A percentile compares a stretch with the other conserved stretches of the same genome.
Conservation (phyloP, 306 rosid species). For the Cicer arietinum region DNA sequence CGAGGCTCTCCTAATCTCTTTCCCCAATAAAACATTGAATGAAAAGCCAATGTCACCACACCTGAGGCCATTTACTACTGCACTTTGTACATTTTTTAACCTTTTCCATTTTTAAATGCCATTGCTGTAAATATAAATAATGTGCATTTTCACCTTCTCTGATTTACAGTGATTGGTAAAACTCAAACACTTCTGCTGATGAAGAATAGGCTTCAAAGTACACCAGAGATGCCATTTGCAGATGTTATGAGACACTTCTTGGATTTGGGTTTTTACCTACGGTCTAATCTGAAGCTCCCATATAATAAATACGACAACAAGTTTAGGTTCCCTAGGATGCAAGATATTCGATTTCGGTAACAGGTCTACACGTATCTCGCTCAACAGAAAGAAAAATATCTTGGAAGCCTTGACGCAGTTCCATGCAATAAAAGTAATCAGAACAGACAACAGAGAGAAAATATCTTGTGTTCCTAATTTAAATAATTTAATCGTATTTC, state of each 20-base stretch:
- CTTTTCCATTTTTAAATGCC: not conserved
- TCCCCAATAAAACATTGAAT: constrained; percentile 53
- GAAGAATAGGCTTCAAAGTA: not conserved
- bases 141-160: not conserved
- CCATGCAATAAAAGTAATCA: not conserved
- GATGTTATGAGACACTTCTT: constrained; percentile 3
- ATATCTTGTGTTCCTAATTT: not conserved
- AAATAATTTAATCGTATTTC: not conserved
- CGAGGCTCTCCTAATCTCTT: constrained; percentile 50
- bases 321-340: constrained; percentile 30
- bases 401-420: not conserved
- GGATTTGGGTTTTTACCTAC: not conserved
- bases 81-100: not conserved
- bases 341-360: constrained; percentile 17
- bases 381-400: not conserved
- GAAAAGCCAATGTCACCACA: constrained; percentile 61
- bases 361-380: constrained; percentile 5
- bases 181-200: not conserved
- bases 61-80: constrained; percentile 45
- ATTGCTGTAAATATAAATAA: not conserved
- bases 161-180: not conserved
- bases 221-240: constrained; percentile 18
- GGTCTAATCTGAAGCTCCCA: constrained; percentile 14
- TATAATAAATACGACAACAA: not conserved
- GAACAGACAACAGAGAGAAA: not conserved